phyloP scores from a whole-genome alignment of 225 moss, liverwort and hornwort genomes.

The Polytrichum commune region DNA sequence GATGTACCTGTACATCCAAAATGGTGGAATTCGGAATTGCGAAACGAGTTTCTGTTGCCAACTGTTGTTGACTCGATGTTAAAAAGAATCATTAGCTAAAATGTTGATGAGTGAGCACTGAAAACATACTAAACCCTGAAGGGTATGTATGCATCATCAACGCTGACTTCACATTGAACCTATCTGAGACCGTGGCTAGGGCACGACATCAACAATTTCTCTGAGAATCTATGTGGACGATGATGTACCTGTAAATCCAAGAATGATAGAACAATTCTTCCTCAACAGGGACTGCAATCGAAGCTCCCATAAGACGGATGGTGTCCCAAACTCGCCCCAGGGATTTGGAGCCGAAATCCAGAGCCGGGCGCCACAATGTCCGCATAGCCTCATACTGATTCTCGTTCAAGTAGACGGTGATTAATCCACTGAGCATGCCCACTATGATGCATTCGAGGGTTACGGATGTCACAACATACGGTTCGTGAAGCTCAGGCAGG shows the following conservation, averaged over 20 bases:
- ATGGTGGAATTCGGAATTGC: constrained; percentile 38
- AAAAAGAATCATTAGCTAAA: too few species aligned
- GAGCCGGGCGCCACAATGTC: constrained; percentile 65
- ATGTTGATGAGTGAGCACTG: too few species aligned
- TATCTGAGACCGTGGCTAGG: too few species aligned
- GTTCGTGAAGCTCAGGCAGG: constrained; percentile 57
- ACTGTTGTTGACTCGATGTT: too few species aligned
- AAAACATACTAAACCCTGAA: too few species aligned
- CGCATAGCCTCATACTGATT: constrained; percentile 67
- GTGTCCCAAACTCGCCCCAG: constrained; percentile 63
- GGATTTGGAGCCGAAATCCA: constrained; percentile 45
- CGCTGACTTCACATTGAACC: too few species aligned
- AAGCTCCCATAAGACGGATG: constrained; percentile 58
- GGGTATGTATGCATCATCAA: too few species aligned
- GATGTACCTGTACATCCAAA: constrained; percentile 62
- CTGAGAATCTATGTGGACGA: too few species aligned
- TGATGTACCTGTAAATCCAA: constrained; percentile 58
- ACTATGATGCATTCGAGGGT: constrained; percentile 57
- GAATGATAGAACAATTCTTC: constrained; percentile 75
- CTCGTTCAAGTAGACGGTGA: constrained; percentile 76
- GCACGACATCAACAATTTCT: too few species aligned
- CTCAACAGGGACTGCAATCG: constrained; percentile 50
- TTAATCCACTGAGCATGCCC: constrained; percentile 60
- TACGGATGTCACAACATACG: constrained; percentile 28
- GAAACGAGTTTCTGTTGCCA: too few species aligned